Evolutionary conservation across 202 grass and related monocot species (phyloP), one percentile per base, ranked within the genome.

Genomic region (Miscanthus sacchariflorus): DNA sequence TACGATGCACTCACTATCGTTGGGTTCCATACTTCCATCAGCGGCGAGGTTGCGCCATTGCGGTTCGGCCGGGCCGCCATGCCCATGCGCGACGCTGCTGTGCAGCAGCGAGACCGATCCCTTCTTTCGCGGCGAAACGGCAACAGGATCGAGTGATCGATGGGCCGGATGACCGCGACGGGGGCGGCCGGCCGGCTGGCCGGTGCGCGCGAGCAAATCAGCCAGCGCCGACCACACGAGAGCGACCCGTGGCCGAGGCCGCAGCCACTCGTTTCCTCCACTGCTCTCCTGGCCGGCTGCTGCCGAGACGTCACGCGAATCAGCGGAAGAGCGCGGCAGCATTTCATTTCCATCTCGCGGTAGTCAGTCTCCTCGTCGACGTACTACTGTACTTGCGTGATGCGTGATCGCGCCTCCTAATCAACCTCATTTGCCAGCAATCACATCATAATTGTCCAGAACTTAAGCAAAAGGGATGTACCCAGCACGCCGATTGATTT

Each of bases 361-460:
- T 33, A 33, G 30, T 33, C 30, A 44, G 43, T 44, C 12, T 46
- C 72, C 13, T 19, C 25, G 44, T 33, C 45, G 8, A 19, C 74
- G 21, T 28, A 66, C 63, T 33, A 33, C 30, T 13, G n/a, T 43
- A 43, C 21, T 44, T 28, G 24, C 44, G 52, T 23, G 46, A 52
- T 17, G 45, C 18, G 14, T 5, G 44, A 33, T 33, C 25, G 45
- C 45, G 14, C 44, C 17, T 49, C 73, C 9, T 9, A 50, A 76
- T 30, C 45, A 50, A 7, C 45, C 25, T 76, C 73, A 33, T 76
- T 76, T 35, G 45, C 74, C 46, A 52, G 1, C 45, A 9, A 76
- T 76, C 73, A 56, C 74, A 21, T 77, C 74, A 2, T 10, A 21
- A 54, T 35, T 35, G 27, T 84, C 70, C 18, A 65, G 82, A 76